Evolutionary conservation across 495 filamentous ascomycete species (phyloP), one percentile per base, ranked within the genome.

Genomic region (Penicillium paradoxum): DNA sequence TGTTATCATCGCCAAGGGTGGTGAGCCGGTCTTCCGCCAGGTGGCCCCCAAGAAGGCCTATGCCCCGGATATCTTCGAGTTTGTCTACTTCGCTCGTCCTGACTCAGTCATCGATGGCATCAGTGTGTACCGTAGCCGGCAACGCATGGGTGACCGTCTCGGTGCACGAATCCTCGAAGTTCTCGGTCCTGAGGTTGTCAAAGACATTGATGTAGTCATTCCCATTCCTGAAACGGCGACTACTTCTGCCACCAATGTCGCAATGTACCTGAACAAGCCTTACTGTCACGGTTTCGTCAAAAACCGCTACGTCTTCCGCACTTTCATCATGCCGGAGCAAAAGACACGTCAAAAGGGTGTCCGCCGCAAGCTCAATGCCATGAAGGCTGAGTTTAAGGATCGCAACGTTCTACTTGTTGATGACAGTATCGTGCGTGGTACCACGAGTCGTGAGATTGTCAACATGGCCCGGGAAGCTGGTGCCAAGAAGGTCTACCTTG

Each of bases 261-360:
- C 95, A 14, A 82, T 87, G 61, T 76, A 79, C 33, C 73, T 97
- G 25, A 79, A 85, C 54, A 92, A 87, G 55, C 88, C 89, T 2
- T 95, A 89, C 66, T 87, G 81, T 53, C 89, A 90, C 58, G 89
- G 81, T 10, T 91, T 96, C 57, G 85, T 96, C 53, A 97, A 96
- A 79, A 97, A 97, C 70, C 83, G 92, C 44, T 97, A 97, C 68
- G 88, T 97, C 43, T 95, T 91, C 78, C 85, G 92, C 32, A 96
- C 92, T 0, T 97, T 96, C 68, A 96, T 97, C 66, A 91, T 96
- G 86, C 90, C 91, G 8, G 86, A 84, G 29, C 92, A 97, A 66
- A 84, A 85, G 60, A 82, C 85, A 19, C 79, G 93, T 5, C 85
- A 96, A 60, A 93, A 74, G 63, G 78, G 78, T 48, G 74, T 77